Evolutionary conservation across 371 early-diverging fungal species (phyloP).

Genomic region (Mucor racemosus): DNA sequence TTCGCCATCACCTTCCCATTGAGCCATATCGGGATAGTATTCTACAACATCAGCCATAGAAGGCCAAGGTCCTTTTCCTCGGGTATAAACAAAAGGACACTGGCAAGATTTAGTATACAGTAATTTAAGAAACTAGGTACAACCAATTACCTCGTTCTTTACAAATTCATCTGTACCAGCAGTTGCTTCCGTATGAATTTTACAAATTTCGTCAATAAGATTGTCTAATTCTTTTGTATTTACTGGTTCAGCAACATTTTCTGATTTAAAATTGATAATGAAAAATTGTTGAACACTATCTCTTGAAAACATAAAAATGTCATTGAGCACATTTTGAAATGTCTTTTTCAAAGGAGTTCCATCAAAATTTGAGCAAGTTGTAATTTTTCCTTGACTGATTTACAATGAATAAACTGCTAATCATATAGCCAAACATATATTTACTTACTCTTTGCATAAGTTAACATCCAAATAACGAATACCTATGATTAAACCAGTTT

Average conservation of each 20-base stretch:
- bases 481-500: slow-evolving; percentile 12
- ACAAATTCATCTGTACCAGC: slow-evolving; percentile 36
- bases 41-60: slow-evolving; percentile 45
- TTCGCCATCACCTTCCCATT: slow-evolving; percentile 58
- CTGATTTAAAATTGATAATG: slow-evolving; percentile 26
- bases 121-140: not conserved
- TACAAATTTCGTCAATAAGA: slow-evolving; percentile 39
- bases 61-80: slow-evolving; percentile 28
- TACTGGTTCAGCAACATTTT: slow-evolving; percentile 13
- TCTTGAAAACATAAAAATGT: slow-evolving; percentile 32
- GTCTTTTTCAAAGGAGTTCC: slow-evolving; percentile 10
- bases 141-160: slow-evolving; percentile 30
- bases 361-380: slow-evolving; percentile 18
- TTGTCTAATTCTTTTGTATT: slow-evolving; percentile 30
- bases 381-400: slow-evolving; percentile 6
- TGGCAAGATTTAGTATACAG: not conserved
- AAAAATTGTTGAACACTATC: slow-evolving; percentile 34
- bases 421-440: not conserved
- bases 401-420: too few relatives aligned
- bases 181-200: slow-evolving; percentile 36
- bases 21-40: slow-evolving; percentile 49
- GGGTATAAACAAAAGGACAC: slow-evolving; percentile 47
- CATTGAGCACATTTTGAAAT: slow-evolving; percentile 27
- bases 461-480: slow-evolving; percentile 28
- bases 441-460: slow-evolving; percentile 26